Base-by-base conservation (phyloP, 441 rosid species). In the Erodium trifolium region DNA sequence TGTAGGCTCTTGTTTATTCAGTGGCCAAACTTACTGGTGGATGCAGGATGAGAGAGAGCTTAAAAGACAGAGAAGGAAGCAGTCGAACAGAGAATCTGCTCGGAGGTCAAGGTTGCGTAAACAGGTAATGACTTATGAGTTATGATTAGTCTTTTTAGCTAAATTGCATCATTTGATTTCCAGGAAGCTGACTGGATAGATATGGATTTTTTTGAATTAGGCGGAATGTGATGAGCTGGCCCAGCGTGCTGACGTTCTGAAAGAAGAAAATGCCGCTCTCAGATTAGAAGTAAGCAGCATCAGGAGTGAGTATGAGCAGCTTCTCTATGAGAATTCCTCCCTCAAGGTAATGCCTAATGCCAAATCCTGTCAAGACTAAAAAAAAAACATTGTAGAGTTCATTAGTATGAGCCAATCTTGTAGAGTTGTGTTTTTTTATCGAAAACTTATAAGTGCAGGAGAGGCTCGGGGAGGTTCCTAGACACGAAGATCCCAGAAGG, bases 191-290 rank as follows among this genome's bases (percentile, higher is more conserved):
- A 67, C 47, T 74, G 73, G 67, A 19, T 47, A 37, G 34, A 29
- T 11, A 5, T 64, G 70, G 59, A 16, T 69, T 10, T 76, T 68
- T 76, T 74, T 23, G 80, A 53, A 72, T 80, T 78, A 91, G 96
- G 99, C 94, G 29, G 97, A 91, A 75, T 94, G 97, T 67, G 99
- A 91, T 65, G 99, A 90, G 76, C 87, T 91, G 63, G 96, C 97
- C 5, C 91, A 90, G 73, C 87, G 87, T 63, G 97, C 97, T 31
- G 97, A 90, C 2, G 80, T 76, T 65, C 82, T 92, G 70, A 84
- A 87, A 78, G 97, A 85, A 74, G 99, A 94, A 80, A 92, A 94
- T 81, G 75, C 85, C 70, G 81, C 69, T 82, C 89, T 92, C 59
- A 84, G 89, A 81, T 84, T 89, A 68, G 97, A 94, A 72, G 82